Percentiles rank a stretch among this genome's conserved stretches.
Conservation (phyloP, 1,284 basidiomycete species). For the Agaricales sp. region DNA sequence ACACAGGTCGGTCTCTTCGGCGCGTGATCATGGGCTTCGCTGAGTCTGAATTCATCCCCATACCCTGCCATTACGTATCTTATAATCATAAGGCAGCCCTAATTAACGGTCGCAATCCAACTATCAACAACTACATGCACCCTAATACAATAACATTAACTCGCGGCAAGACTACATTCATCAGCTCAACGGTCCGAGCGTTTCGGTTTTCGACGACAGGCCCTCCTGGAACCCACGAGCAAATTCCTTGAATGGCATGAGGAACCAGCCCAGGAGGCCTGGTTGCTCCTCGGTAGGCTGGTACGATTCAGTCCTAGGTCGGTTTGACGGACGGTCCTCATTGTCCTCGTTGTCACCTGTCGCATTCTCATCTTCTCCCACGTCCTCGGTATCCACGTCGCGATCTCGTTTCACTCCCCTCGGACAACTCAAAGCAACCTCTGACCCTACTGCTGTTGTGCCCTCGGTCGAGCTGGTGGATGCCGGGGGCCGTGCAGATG, state of each 20-base stretch:
- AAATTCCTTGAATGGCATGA: slow-evolving; percentile 51
- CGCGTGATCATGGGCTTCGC: no score
- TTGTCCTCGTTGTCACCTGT: slow-evolving; percentile 21
- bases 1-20: no score
- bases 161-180: no score
- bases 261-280: slow-evolving; percentile 42
- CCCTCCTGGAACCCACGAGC: slow-evolving; percentile 56
- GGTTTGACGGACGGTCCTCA: slow-evolving; percentile 32
- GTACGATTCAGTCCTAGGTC: slow-evolving; percentile 38
- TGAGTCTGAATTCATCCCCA: no score
- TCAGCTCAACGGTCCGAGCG: no score
- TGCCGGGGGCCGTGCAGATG: slow-evolving; percentile 20
- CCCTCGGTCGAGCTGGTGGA: slow-evolving; percentile 30
- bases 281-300: slow-evolving; percentile 31
- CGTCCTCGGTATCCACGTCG: slow-evolving; percentile 19
- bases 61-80: no score
- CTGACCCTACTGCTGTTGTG: slow-evolving; percentile 24
- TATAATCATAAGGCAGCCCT: no score
- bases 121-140: no score
- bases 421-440: slow-evolving; percentile 11
- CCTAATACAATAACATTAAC: no score
- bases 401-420: slow-evolving; percentile 39
- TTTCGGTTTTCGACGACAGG: no score
- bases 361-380: slow-evolving; percentile 9
- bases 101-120: no score